These are phyloP conservation scores for Acrodontium crateriforme DNA, from an alignment of 2,329 filamentous ascomycete species.

Conservation along the genomic window DNA sequence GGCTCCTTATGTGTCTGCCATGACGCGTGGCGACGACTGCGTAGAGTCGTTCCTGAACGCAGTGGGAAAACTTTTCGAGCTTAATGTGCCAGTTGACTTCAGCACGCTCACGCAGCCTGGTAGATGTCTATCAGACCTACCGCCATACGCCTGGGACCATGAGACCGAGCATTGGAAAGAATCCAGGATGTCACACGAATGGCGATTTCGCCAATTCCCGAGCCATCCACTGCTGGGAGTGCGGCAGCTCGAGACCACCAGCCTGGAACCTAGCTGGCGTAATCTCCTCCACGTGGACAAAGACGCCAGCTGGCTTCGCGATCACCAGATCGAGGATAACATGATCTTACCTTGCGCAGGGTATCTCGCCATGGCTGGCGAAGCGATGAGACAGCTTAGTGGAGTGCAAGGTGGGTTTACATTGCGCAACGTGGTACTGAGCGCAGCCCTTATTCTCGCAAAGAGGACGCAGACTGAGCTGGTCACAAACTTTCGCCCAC, in stretches of 20 bases:
- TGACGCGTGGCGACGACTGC: background rate
- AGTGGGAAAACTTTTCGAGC: constrained; percentile 1
- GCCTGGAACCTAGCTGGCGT: constrained; percentile 1
- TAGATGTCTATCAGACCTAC: constrained; percentile 1
- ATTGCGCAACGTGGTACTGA: background rate
- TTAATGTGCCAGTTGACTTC: background rate
- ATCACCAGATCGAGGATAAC: constrained; percentile 12
- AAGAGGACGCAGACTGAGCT: background rate
- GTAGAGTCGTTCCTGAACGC: background rate
- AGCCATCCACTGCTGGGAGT: background rate
- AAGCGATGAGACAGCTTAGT: constrained; percentile 1
- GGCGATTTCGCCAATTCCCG: background rate
- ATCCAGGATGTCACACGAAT: background rate
- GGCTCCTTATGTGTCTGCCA: background rate
- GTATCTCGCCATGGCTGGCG: constrained; percentile 5
- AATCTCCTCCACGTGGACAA: constrained; percentile 1
- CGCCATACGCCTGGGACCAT: constrained; percentile 3
- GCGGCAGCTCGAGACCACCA: background rate
- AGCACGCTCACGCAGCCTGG: too few species aligned
- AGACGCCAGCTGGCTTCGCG: constrained; percentile 9
- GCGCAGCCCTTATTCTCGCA: background rate
- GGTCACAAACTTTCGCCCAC: background rate
- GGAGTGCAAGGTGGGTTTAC: background rate
- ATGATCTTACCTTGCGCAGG: constrained; percentile 18
- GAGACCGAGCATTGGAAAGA: constrained; percentile 2